Conservation (phyloP, 768 basidiomycete species). For the Trichaptum fuscoviolaceum region DNA sequence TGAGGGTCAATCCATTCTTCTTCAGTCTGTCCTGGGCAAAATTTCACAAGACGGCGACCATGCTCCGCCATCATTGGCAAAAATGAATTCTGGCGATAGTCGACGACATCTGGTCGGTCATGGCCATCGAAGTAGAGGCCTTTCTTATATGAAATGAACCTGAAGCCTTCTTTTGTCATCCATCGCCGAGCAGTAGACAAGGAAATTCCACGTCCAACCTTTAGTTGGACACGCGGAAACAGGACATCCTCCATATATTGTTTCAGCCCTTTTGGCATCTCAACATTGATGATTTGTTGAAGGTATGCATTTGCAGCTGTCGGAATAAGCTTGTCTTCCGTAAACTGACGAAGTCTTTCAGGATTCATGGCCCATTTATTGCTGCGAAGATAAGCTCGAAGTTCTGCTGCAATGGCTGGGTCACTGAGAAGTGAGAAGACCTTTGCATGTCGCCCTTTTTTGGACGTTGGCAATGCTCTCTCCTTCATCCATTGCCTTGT, state of each 20-base stretch:
- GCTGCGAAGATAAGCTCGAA: conserved; percentile 14
- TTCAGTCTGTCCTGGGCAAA: conserved; percentile 14
- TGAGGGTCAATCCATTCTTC: conserved; percentile 4
- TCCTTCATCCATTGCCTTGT: conserved; percentile 10
- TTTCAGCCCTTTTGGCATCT: conserved; percentile 17
- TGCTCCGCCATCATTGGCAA: conserved; percentile 6
- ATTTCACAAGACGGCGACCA: conserved; percentile 7
- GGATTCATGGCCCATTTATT: conserved; percentile 18
- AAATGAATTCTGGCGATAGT: conserved; percentile 12
- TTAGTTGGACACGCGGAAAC: conserved; percentile 11
- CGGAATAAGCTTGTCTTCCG: conserved; percentile 12
- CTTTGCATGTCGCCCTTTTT: conserved; percentile 13
- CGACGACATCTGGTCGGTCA: conserved; percentile 18
- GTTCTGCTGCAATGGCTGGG: conserved; percentile 11
- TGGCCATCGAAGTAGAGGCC: conserved; percentile 17
- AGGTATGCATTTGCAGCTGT: conserved; percentile 11
- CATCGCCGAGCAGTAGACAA: conserved; percentile 27
- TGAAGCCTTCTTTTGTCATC: conserved; percentile 21
- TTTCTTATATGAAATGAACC: conserved; percentile 10
- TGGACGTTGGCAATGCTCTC: conserved; percentile 12
- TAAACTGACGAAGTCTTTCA: conserved; percentile 10
- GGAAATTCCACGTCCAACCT: conserved; percentile 21
- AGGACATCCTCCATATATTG: conserved; percentile 12
- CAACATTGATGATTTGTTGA: conserved; percentile 3
- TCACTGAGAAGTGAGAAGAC: conserved; percentile 13